Base-by-base conservation (phyloP, 2,329 filamentous ascomycete genomes). In the Dactylonectria macrodidyma region DNA sequence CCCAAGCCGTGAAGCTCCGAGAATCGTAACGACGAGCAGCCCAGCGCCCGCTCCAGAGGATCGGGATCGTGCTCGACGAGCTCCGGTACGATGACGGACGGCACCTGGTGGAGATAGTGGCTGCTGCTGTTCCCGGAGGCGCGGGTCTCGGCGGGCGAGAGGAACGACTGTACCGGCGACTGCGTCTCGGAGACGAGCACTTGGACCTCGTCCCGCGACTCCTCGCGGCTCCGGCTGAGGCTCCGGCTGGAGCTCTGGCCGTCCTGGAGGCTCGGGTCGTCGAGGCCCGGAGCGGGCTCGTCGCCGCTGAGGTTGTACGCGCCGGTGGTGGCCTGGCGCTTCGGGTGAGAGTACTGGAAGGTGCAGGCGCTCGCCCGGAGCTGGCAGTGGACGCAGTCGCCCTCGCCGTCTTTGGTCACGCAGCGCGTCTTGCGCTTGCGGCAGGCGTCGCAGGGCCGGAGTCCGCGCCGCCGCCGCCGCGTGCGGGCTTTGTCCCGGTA, bases 41-140 rank as follows among this genome's bases (percentile, higher is more conserved):
- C 89, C 89, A 91, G 6, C 85, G 86, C 10, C 91, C 26, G 26
- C 26, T 30, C 26, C 7, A 30, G 26, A 4, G 26, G 26, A 30
- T 30, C 26, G 26, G 26, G 26, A 30, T 30, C 26, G 26, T 4
- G 26, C 26, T 30, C 26, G 7, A 30, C 26, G 26, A 30, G 26
- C 26, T 30, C 26, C 26, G 26, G 26, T 7, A 30, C 26, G 26
- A 30, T 30, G 26, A 30, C 26, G 26, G 26, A 30, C 26, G 26
- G 61, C 33, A 67, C 26, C 26, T 30, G 26, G 26, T 30, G 26
- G 26, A 30, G 4, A 30, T 30, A 30, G 4, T 30, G 26, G 26
- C 26, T 30, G 26, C 26, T 30, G 26, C 26, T 30, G 26, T 76
- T 74, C 58, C 61, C 74, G 48, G 74, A 76, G 33, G 70, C 70